Evolutionary conservation across 2,329 filamentous ascomycete genomes (phyloP), one percentile per base, ranked within the genome.

Genomic region (Lojkania enalia): DNA sequence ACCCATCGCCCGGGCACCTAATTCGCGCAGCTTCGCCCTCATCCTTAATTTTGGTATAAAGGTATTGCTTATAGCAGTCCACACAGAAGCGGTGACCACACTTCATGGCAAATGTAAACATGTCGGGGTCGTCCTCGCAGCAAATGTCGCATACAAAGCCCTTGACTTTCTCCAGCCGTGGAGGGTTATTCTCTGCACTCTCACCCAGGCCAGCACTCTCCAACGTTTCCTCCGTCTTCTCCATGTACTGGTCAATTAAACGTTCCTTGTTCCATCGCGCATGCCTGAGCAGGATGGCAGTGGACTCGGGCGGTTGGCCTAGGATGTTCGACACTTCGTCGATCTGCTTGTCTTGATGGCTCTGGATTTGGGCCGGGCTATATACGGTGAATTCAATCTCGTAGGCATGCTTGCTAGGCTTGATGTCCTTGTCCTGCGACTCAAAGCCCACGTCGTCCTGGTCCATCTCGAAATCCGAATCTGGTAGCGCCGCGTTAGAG

Each of bases 221-320:
- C 23, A 97, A 75, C 2, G 94, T 83, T 62, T 86, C 82, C 47
- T 87, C 83, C 3, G 87, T 84, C 39, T 82, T 82, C 54, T 99
- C 92, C 91, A 99, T 96, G 71, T 97, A 97, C 53, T 90, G 85
- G 63, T 99, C 94, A 45, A 97, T 91, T 56, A 99, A 71, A 29
- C 88, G 85, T 67, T 99, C 94, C 69, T 96, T 94, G 71, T 97
- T 97, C 94, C 94, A 99, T 63, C 90, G 82, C 58, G 88, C 89
- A 71, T 94, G 83, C 35, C 94, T 86, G 48, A 99, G 77, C 30
- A 99, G 77, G 41, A 99, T 96, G 18, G 91, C 92, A 0, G 88
- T 85, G 52, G 94, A 88, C 71, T 97, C 94, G 59, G 89, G 87
- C 13, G 88, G 84, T 65, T 96, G 85, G 48, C 91, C 88, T 25